A percentile compares a stretch with the other conserved stretches of the same genome.
These are phyloP conservation scores for Ramaria sp. DNA, from an alignment of 768 basidiomycete species.

Conservation along the genomic window DNA sequence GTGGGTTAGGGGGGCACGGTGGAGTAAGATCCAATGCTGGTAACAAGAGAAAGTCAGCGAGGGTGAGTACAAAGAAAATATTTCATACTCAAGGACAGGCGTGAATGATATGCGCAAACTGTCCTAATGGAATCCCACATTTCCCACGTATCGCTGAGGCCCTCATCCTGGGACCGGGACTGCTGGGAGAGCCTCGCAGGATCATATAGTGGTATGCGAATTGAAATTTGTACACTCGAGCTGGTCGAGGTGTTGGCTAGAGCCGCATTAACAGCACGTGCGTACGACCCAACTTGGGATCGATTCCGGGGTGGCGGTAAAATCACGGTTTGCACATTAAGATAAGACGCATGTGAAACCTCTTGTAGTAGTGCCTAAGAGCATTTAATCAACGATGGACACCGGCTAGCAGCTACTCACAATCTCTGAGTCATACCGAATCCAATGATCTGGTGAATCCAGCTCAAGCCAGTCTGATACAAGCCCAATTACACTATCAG, in stretches of 20 bases:
- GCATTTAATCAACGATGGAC: not conserved
- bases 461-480: constrained; percentile 93
- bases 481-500: constrained; percentile 60
- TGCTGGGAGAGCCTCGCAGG: constrained; percentile 39
- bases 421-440: constrained; percentile 92
- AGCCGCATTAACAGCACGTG: constrained; percentile 76
- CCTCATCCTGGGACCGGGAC: constrained; percentile 31
- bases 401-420: constrained; percentile 36
- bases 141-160: constrained; percentile 82
- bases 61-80: not conserved
- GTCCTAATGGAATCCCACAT: constrained; percentile 96
- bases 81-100: constrained; percentile 58
- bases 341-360: constrained; percentile 84
- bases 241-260: constrained; percentile 51
- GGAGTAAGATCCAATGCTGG: constrained; percentile 87
- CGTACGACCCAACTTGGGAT: constrained; percentile 82
- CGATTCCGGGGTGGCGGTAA: constrained; percentile 83
- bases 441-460: constrained; percentile 86
- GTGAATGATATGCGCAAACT: constrained; percentile 73
- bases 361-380: constrained; percentile 84
- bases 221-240: constrained; percentile 49
- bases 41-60: constrained; percentile 12
- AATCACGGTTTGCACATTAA: constrained; percentile 75
- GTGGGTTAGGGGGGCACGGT: constrained; percentile 69
- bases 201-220: constrained; percentile 77